Evolutionary conservation across 768 basidiomycete genomes (phyloP), one percentile per base, ranked within the genome.

Genomic region (Pleurotus pulmonarius): DNA sequence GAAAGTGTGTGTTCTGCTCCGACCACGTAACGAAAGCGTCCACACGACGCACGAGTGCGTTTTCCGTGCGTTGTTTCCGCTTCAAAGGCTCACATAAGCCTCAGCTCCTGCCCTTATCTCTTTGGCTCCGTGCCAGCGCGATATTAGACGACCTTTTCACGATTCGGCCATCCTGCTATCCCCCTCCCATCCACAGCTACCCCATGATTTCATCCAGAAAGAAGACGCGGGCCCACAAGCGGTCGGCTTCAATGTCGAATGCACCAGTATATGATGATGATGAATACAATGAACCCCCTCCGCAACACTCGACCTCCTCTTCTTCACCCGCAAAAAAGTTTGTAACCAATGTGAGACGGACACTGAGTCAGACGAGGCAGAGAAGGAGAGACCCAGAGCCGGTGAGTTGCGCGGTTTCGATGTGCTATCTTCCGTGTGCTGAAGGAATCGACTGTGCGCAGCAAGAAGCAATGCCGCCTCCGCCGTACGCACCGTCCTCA

Each of bases 401-500:
- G 1, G 51, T 53, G 38, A 53, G 51, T 40, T 8, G 15, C 48
- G 25, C n/a, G 11, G n/a, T 41, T 16, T 15, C 20, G 34, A 37
- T 18, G 24, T 53, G 29, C 29, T 3, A 11, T 34, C 48, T 49
- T 29, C 4, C 0, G n/a, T 38, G 4, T 16, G 48, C 48, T 49
- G 29, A 49, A 44, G 43, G 29, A 2, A 8, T 34, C 29, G 29
- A 34, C 24, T 4, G 16, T 20, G 26, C 15, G 13, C 24, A 49
- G 48, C 48, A 29, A 29, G 15, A 16, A 8, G 29, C 34, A 18
- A 37, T 39, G 9, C 37, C 41, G 41, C 51, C 51, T 15, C 41
- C 51, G 41, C 51, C 51, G 7, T 43, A 53, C 39, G 51, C 51
- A 18, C 18, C 51, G 24, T 53, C 51, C 41, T 38, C 51, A 41